Evolutionary conservation across 305 asterid genomes (phyloP), one percentile per base, ranked within the genome.

Genomic region (Lippia alba): DNA sequence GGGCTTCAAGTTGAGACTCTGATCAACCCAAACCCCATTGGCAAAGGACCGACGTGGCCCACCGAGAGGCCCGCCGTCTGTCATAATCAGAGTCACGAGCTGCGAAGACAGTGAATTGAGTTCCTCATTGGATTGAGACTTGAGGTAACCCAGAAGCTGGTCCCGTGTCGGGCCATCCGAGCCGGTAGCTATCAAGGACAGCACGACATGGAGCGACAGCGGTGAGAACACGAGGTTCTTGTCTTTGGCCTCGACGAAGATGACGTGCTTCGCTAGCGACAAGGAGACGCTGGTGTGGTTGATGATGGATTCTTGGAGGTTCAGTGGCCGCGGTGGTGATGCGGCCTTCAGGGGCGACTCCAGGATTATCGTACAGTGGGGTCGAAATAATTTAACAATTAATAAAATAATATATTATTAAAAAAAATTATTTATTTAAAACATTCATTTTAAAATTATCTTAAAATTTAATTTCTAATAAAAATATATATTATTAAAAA

Each of bases 1-100:
- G 40, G 81, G 76, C 72, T 90, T 90, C 12, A 92, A 73, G 53
- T 48, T 60, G 63, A 91, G 72, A 51, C 81, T 79, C 74, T 67
- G 93, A 46, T 91, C 97, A 59, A 87, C 56, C 96, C 96, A 91
- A 14, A 84, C 84, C 14, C 96, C 90, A 51, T 86, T 87, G 16
- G 92, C 96, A 67, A 84, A 81, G 0, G 94, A 80, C 83, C 89
- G 61, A 0, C 74, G 72, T 0, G 96, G 97, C 12, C 97, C 96
- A 57, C 92, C 93, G 4, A 77, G 76, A 5, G 84, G 71, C 39
- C 81, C 74, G 9, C 90, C 94, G 73, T 88, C 94, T 61, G 87
- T 79, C 55, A 88, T 76, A 46, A 86, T 72, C 39, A 70, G 64
- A 10, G 70, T 62, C 55, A 81, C 84, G 33, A 82, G 79, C 85